Evolutionary conservation across 2,329 filamentous ascomycete species (phyloP).

Genomic region (Phaeomoniella chlamydospora): DNA sequence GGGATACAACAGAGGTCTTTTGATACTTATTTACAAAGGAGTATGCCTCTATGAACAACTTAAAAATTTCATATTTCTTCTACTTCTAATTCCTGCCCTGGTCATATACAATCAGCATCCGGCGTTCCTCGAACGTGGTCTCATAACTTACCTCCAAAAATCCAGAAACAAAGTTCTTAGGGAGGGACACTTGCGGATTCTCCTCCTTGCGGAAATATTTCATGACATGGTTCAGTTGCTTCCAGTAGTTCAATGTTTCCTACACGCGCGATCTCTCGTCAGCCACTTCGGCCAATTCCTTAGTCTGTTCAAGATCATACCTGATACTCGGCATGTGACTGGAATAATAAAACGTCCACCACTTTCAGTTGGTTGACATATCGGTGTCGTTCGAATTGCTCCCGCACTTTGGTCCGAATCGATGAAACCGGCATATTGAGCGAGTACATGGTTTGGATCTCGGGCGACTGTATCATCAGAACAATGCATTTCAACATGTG

Average conservation of each 20-base stretch:
- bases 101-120: neutral
- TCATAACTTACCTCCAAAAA: conserved; percentile 73
- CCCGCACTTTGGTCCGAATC: conserved; percentile 83
- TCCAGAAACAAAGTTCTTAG: conserved; percentile 79
- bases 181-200: conserved; percentile 60
- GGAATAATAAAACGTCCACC: conserved; percentile 78
- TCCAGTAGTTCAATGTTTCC: conserved; percentile 99
- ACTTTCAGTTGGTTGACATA: conserved; percentile 80
- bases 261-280: conserved; percentile 25
- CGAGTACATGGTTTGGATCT: conserved; percentile 96
- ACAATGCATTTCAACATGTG: conserved; percentile 1
- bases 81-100: conserved; percentile 13
- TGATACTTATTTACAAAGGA: neutral
- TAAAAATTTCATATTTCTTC: conserved; percentile 1
- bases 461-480: conserved; percentile 55
- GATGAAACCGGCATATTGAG: conserved; percentile 75
- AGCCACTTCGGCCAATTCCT: neutral
- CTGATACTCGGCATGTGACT: conserved; percentile 91
- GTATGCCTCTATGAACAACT: neutral
- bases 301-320: conserved; percentile 30
- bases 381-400: conserved; percentile 93
- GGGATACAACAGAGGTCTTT: neutral
- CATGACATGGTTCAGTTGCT: conserved; percentile 89
- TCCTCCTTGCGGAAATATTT: conserved; percentile 90
- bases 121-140: conserved; percentile 7